Conservation (phyloP, 768 basidiomycete genomes). For the Agrocybe chaxingu region DNA sequence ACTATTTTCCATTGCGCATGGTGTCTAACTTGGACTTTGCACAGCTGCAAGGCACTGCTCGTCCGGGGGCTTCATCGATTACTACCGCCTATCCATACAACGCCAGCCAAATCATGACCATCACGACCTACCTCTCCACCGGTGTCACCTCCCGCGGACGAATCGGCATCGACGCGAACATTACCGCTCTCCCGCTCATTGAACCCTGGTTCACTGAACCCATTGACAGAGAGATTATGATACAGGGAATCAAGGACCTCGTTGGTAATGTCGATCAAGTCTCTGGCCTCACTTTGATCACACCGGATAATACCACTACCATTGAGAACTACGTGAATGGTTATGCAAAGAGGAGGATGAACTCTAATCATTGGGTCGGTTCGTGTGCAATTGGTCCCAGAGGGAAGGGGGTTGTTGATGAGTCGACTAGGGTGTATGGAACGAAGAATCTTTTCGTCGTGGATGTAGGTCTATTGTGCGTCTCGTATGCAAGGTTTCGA, state of each 20-base stretch:
- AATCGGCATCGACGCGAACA: slow-evolving; percentile 51
- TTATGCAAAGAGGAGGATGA: slow-evolving; percentile 35
- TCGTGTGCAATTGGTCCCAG: slow-evolving; percentile 45
- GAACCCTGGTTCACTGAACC: slow-evolving; percentile 61
- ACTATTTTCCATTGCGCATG: background rate
- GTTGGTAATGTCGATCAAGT: slow-evolving; percentile 27
- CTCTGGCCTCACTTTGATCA: slow-evolving; percentile 50
- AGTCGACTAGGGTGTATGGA: slow-evolving; percentile 50
- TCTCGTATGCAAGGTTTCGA: too few relatives aligned
- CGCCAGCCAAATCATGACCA: slow-evolving; percentile 54
- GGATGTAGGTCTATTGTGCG: slow-evolving; percentile 33
- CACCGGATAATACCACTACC: slow-evolving; percentile 57
- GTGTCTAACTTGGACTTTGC: background rate
- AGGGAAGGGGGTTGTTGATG: slow-evolving; percentile 45
- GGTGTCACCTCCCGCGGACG: slow-evolving; percentile 62
- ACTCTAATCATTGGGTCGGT: slow-evolving; percentile 70
- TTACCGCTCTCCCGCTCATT: slow-evolving; percentile 45
- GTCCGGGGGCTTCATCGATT: slow-evolving; percentile 54
- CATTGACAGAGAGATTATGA: slow-evolving; percentile 48
- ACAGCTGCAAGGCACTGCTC: slow-evolving; percentile 60
- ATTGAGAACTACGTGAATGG: slow-evolving; percentile 46
- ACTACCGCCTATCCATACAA: slow-evolving; percentile 51
- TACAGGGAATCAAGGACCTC: slow-evolving; percentile 46
- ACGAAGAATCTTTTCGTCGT: slow-evolving; percentile 53
- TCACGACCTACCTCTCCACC: slow-evolving; percentile 60